phyloP scores from a whole-genome alignment of 169 alveolate genomes.

The Plasmodium reichenowi region DNA sequence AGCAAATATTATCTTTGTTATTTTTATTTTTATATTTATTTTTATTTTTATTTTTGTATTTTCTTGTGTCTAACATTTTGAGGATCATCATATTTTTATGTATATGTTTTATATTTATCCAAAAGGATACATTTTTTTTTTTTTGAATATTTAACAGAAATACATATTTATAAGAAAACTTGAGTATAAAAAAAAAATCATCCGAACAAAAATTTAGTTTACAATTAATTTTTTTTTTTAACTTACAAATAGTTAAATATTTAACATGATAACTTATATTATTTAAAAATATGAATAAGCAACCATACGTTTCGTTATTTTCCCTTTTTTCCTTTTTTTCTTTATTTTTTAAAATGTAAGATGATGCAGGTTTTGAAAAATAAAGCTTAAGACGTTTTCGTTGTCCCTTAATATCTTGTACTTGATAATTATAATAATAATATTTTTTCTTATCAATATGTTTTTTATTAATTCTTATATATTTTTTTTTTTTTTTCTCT shows the following conservation, averaged over 20 bases:
- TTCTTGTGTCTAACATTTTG: not conserved
- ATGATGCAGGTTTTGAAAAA: too few relatives aligned
- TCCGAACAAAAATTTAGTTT: slow-evolving; percentile 4
- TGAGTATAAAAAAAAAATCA: slow-evolving; percentile 20
- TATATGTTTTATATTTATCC: slow-evolving; percentile 34
- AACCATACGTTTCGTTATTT: slow-evolving; percentile 10
- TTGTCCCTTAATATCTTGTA: not conserved
- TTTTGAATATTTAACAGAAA: slow-evolving; percentile 20
- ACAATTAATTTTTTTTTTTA: slow-evolving; percentile 30
- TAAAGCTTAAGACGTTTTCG: not conserved
- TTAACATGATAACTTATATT: slow-evolving; percentile 11
- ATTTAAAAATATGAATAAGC: slow-evolving; percentile 41
- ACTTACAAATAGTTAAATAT: slow-evolving; percentile 22
- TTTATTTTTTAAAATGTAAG: not conserved
- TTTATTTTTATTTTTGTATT: not conserved
- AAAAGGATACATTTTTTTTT: slow-evolving; percentile 19
- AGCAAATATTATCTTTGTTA: not conserved
- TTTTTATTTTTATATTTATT: not conserved
- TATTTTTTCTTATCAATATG: slow-evolving; percentile 6
- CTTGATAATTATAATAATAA: not conserved
- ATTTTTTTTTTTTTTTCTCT: slow-evolving; percentile 31
- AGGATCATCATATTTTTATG: slow-evolving; percentile 12
- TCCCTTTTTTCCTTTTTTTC: not conserved
- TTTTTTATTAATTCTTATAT: slow-evolving; percentile 22
- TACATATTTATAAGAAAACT: slow-evolving; percentile 9